A percentile compares a stretch with the other conserved stretches of the same genome.
Conservation (phyloP, 2,329 filamentous ascomycete species). For the Beauveria sp. region DNA sequence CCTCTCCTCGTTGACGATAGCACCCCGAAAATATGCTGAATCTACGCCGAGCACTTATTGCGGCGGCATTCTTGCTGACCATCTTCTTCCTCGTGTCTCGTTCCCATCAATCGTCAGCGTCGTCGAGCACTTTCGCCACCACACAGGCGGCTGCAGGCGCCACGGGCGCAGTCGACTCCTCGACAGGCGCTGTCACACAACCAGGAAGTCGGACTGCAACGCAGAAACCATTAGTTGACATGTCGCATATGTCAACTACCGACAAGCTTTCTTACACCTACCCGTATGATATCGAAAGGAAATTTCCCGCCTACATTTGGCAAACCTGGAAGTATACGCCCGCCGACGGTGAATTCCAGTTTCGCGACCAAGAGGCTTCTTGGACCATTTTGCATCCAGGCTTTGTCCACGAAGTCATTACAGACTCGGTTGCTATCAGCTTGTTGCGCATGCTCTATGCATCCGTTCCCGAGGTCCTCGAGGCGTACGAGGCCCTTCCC, state of each 20-base stretch:
- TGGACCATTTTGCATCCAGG: conserved; percentile 84
- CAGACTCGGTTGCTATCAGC: conserved; percentile 77
- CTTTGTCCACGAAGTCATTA: conserved; percentile 94
- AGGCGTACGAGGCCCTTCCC: conserved; percentile 67
- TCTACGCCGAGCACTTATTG: conserved; percentile 66
- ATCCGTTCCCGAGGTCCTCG: conserved; percentile 67
- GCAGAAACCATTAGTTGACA: conserved; percentile 61
- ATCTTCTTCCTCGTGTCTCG: conserved; percentile 62
- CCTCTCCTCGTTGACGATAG: neutral
- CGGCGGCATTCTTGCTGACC: conserved; percentile 60
- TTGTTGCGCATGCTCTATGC: conserved; percentile 83
- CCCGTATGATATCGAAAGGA: conserved; percentile 79
- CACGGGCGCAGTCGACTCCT: conserved; percentile 15
- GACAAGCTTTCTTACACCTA: conserved; percentile 89
- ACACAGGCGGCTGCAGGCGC: conserved; percentile 17
- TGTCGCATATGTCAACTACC: conserved; percentile 62
- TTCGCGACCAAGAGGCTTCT: conserved; percentile 77
- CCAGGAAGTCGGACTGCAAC: conserved; percentile 30
- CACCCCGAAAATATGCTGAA: conserved; percentile 65
- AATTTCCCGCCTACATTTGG: conserved; percentile 98
- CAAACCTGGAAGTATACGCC: conserved; percentile 95
- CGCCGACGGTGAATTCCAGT: conserved; percentile 66
- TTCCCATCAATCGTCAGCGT: conserved; percentile 34
- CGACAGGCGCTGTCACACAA: conserved; percentile 14
- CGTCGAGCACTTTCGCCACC: neutral